phyloP scores from a whole-genome alignment of 2,329 filamentous ascomycete species.

The Apiospora pterosperma region DNA sequence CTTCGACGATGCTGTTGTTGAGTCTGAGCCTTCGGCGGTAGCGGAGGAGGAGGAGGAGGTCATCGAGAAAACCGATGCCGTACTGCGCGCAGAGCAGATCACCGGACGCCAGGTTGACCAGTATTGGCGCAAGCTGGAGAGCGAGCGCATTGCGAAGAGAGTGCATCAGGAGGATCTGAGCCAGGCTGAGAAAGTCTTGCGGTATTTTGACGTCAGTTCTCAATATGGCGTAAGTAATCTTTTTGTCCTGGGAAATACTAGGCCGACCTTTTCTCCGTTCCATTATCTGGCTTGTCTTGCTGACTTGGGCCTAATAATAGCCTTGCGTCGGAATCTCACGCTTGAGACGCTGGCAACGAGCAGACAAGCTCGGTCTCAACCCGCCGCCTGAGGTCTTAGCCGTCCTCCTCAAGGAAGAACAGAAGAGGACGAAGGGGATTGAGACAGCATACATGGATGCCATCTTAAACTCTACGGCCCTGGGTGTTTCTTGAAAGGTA shows the following conservation, averaged over 20 bases:
- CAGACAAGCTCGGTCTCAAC: slow-evolving; percentile 74
- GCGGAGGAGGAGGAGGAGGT: slow-evolving; percentile 25
- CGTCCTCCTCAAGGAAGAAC: slow-evolving; percentile 71
- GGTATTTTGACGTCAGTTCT: slow-evolving; percentile 88
- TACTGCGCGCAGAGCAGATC: slow-evolving; percentile 61
- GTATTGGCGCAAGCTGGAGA: slow-evolving; percentile 77
- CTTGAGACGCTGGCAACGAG: slow-evolving; percentile 82
- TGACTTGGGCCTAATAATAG: slow-evolving; percentile 42
- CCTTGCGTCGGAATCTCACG: slow-evolving; percentile 85
- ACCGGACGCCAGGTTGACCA: slow-evolving; percentile 65
- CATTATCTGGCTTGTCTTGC: not conserved
- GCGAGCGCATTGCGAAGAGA: slow-evolving; percentile 60
- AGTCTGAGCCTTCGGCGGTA: slow-evolving; percentile 21
- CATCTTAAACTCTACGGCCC: slow-evolving; percentile 48
- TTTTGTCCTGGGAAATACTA: not conserved
- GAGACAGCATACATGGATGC: slow-evolving; percentile 76
- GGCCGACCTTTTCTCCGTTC: not conserved
- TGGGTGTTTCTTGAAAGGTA: slow-evolving; percentile 21
- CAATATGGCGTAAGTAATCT: slow-evolving; percentile 80
- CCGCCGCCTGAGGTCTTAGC: slow-evolving; percentile 90
- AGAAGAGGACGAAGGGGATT: slow-evolving; percentile 46
- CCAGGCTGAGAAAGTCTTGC: slow-evolving; percentile 77
- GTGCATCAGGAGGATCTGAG: slow-evolving; percentile 76
- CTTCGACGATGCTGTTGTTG: slow-evolving; percentile 12
- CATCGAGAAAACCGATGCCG: slow-evolving; percentile 44